These are phyloP conservation scores for Suillus bovinus DNA, from an alignment of 768 basidiomycete species.

Conservation along the genomic window DNA sequence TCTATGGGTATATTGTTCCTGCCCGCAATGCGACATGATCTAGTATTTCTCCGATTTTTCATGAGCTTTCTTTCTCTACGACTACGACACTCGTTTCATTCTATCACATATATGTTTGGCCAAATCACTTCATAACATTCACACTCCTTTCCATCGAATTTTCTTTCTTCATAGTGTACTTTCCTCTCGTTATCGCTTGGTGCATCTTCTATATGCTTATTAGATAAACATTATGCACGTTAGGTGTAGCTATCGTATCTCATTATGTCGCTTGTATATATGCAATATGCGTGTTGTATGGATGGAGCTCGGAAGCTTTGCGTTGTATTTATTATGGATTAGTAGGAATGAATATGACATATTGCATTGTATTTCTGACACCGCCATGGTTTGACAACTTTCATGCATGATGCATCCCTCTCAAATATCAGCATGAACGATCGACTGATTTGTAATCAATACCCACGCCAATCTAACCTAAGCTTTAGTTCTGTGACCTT, in stretches of 20 bases:
- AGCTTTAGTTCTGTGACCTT: neutral
- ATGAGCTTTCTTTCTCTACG: neutral
- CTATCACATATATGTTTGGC: neutral
- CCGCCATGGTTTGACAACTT: neutral
- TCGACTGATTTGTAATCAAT: neutral
- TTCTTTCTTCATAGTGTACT: neutral
- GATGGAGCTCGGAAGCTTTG: neutral
- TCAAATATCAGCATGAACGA: neutral
- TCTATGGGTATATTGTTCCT: conserved; percentile 1
- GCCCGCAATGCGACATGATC: neutral
- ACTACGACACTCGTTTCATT: neutral
- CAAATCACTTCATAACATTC: neutral
- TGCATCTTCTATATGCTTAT: neutral
- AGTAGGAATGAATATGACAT: neutral
- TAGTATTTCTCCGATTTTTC: neutral
- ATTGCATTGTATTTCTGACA: neutral
- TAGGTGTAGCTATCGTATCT: neutral
- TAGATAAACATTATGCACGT: neutral
- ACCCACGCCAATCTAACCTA: neutral
- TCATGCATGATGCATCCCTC: neutral
- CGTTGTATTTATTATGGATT: too few species aligned
- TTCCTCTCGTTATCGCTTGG: neutral
- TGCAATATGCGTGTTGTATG: neutral
- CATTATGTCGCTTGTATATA: neutral
- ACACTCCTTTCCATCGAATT: neutral